These are phyloP conservation scores for Colletotrichum tanaceti DNA, from an alignment of 2,329 filamentous ascomycete species.

Conservation along the genomic window DNA sequence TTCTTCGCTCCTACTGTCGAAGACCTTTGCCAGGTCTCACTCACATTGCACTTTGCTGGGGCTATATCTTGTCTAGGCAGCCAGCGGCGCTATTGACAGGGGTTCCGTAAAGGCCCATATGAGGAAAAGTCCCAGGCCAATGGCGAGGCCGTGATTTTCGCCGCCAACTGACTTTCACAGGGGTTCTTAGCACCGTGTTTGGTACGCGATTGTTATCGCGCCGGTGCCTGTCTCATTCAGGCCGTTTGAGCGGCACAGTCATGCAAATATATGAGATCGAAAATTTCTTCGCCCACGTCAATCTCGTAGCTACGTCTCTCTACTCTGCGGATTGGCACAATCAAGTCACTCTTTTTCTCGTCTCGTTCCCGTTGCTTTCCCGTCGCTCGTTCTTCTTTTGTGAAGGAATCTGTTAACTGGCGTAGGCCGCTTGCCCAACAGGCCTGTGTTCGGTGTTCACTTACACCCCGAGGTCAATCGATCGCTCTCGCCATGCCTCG, in stretches of 20 bases:
- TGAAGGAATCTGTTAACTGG: no score
- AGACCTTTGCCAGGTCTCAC: not conserved
- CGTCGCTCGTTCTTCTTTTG: not conserved
- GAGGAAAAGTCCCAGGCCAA: constrained; percentile 21
- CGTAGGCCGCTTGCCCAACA: not conserved
- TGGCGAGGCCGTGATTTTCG: constrained; percentile 19
- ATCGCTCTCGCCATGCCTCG: not conserved
- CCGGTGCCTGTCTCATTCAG: constrained; percentile 10
- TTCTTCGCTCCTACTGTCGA: not conserved
- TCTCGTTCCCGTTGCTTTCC: not conserved
- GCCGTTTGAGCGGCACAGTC: constrained; percentile 29
- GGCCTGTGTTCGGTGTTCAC: not conserved
- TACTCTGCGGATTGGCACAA: not conserved
- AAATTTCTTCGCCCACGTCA: constrained; percentile 15
- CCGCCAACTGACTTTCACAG: not conserved
- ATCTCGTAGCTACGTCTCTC: not conserved
- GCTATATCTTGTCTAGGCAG: constrained; percentile 22
- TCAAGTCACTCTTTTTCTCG: not conserved
- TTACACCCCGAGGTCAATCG: not conserved
- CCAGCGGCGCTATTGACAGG: constrained; percentile 21
- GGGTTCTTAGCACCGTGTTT: constrained; percentile 5
- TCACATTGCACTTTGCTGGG: not conserved
- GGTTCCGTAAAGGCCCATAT: constrained; percentile 15
- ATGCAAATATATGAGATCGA: constrained; percentile 26
- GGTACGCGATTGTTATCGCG: constrained; percentile 5